Conservation (phyloP, 2,329 filamentous ascomycete genomes). For the Botrytis medusae region DNA sequence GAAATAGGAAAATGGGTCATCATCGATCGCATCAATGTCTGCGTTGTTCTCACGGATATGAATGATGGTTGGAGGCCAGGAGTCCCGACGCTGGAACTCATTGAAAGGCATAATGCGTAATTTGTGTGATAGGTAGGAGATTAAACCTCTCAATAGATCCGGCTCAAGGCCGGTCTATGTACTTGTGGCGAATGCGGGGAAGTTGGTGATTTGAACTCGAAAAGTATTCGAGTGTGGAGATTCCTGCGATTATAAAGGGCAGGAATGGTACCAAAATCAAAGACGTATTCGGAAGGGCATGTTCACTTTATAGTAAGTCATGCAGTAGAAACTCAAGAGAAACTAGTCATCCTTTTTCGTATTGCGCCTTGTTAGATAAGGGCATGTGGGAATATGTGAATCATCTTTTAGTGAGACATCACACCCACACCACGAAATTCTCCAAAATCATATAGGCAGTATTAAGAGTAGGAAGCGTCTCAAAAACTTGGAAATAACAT, state of each 20-base stretch:
- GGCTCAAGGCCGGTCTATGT: slow-evolving; percentile 40
- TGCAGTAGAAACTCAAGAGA: slow-evolving; percentile 30
- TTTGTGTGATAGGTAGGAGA: neutral
- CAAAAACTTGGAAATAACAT: slow-evolving; percentile 1
- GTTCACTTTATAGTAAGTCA: slow-evolving; percentile 33
- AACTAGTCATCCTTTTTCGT: slow-evolving; percentile 26
- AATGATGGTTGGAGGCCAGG: slow-evolving; percentile 40
- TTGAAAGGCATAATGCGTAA: slow-evolving; percentile 24
- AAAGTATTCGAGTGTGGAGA: slow-evolving; percentile 5
- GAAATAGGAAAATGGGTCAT: slow-evolving; percentile 40
- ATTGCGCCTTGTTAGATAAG: slow-evolving; percentile 32
- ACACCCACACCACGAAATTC: slow-evolving; percentile 18
- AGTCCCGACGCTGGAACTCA: slow-evolving; percentile 36
- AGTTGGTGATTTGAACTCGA: slow-evolving; percentile 11
- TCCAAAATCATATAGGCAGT: slow-evolving; percentile 20
- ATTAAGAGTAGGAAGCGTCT: slow-evolving; percentile 8
- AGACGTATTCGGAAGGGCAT: slow-evolving; percentile 22
- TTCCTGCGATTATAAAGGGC: slow-evolving; percentile 1
- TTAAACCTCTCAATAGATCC: slow-evolving; percentile 25
- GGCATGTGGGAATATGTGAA: slow-evolving; percentile 32
- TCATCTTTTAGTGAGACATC: slow-evolving; percentile 34
- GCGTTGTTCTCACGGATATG: slow-evolving; percentile 30
- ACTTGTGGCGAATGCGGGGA: slow-evolving; percentile 21
- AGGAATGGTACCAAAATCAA: slow-evolving; percentile 25
- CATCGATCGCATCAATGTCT: slow-evolving; percentile 35